A percentile compares a stretch with the other conserved stretches of the same genome.
Evolutionary conservation across 768 basidiomycete species (phyloP).

Genomic region (Amanita rimosa): DNA sequence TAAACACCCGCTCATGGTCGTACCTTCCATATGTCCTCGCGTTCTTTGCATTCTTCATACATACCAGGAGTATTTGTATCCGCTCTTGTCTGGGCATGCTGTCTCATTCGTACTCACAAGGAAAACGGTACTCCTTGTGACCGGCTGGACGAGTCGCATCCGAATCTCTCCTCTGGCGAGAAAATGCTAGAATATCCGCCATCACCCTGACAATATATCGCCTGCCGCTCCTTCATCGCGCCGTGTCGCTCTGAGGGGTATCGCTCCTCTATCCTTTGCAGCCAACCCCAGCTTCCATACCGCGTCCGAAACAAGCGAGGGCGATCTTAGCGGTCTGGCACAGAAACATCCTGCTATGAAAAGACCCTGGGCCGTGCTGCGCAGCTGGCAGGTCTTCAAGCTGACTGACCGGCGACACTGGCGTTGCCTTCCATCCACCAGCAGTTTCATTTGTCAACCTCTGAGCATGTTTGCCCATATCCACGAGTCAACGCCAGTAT

Average conservation of each 20-base stretch:
- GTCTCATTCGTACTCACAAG: conserved; percentile 41
- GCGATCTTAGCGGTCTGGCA: conserved; percentile 41
- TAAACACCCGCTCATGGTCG: conserved; percentile 65
- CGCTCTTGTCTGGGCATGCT: conserved; percentile 39
- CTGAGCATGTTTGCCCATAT: conserved; percentile 59
- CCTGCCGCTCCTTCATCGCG: conserved; percentile 33
- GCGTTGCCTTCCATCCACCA: conserved; percentile 3
- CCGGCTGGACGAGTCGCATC: conserved; percentile 18
- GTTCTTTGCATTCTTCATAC: conserved; percentile 45
- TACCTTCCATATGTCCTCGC: conserved; percentile 50
- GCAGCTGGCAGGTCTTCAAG: conserved; percentile 8
- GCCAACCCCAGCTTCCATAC: conserved; percentile 53
- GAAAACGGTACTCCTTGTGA: conserved; percentile 47
- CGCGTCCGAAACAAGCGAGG: conserved; percentile 63
- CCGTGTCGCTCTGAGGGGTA: conserved; percentile 14
- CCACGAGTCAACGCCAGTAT: conserved; percentile 91
- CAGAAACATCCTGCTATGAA: not conserved
- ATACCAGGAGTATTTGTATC: conserved; percentile 45
- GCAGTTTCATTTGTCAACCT: conserved; percentile 34
- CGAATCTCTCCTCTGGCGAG: conserved; percentile 29
- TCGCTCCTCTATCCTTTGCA: conserved; percentile 32
- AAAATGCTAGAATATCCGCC: conserved; percentile 63
- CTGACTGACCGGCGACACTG: conserved; percentile 5
- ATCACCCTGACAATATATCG: conserved; percentile 62
- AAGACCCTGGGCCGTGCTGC: conserved; percentile 5